phyloP scores from a whole-genome alignment of 2,329 filamentous ascomycete genomes.

The Leptographium flavum region DNA sequence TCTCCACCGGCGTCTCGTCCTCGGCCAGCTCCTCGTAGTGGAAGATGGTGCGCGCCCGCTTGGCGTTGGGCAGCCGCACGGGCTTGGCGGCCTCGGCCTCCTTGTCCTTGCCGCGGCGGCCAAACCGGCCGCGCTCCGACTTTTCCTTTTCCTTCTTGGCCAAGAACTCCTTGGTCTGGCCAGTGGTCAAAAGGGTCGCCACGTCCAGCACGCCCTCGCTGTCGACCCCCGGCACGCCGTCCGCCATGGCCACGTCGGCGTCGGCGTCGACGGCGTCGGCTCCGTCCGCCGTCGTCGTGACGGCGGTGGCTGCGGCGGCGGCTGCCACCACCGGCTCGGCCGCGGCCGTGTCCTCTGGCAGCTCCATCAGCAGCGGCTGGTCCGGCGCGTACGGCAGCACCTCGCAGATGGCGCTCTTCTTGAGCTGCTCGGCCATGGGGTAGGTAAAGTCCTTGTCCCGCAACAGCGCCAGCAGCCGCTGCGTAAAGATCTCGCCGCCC shows the following conservation, averaged over 20 bases:
- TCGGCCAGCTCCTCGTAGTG: conserved; percentile 55
- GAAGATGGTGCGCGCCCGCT: conserved; percentile 55
- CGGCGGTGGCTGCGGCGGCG: conserved; percentile 16
- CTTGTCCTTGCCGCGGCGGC: conserved; percentile 46
- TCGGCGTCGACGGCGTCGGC: conserved; percentile 13
- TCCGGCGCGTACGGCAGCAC: conserved; percentile 42
- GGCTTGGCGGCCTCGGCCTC: conserved; percentile 43
- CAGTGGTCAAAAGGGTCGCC: conserved; percentile 69
- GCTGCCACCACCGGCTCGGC: conserved; percentile 10
- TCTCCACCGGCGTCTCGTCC: conserved; percentile 30
- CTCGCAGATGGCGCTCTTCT: conserved; percentile 52
- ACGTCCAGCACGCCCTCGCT: conserved; percentile 66
- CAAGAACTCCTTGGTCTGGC: conserved; percentile 68
- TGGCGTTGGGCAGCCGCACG: conserved; percentile 54
- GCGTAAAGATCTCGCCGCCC: conserved; percentile 79
- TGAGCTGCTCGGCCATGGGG: conserved; percentile 58
- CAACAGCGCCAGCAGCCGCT: conserved; percentile 54
- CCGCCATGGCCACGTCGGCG: conserved; percentile 21
- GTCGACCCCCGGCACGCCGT: conserved; percentile 25
- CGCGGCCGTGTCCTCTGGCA: conserved; percentile 25
- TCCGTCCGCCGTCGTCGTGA: conserved; percentile 7
- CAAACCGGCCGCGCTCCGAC: conserved; percentile 45
- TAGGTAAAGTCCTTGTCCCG: conserved; percentile 41
- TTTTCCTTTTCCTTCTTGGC: conserved; percentile 75
- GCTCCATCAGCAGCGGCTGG: conserved; percentile 30